These are phyloP conservation scores for Harringtonia lauricola DNA, from an alignment of 2,329 filamentous ascomycete species.

Conservation along the genomic window DNA sequence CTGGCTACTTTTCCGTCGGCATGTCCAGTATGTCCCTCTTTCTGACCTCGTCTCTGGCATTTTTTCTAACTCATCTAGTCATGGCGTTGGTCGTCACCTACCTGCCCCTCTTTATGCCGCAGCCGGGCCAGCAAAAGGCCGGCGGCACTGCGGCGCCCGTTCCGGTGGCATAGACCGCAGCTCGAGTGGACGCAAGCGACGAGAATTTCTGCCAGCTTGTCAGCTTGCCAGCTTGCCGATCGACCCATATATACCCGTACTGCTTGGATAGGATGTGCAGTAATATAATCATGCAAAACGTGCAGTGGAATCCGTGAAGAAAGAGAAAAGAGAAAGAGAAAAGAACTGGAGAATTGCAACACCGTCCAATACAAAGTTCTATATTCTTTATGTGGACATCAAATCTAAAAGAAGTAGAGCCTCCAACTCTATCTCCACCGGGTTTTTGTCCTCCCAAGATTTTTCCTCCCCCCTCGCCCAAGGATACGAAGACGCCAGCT, in stretches of 20 bases:
- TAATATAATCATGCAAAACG: background rate
- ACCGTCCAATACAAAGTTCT: too few species aligned
- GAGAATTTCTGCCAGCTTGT: too few species aligned
- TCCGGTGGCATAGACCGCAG: constrained; percentile 8
- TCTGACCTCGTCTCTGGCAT: too few species aligned
- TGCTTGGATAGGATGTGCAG: background rate
- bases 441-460: background rate
- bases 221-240: too few species aligned
- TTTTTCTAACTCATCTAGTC: too few species aligned
- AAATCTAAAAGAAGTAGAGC: too few species aligned
- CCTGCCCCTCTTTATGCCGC: constrained; percentile 24
- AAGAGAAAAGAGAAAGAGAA: background rate
- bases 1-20: constrained; percentile 30
- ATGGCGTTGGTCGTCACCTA: constrained; percentile 26
- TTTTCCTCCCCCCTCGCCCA: background rate
- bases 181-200: too few species aligned
- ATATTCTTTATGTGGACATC: too few species aligned
- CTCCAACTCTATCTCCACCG: too few species aligned
- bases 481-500: too few species aligned
- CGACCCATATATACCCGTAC: too few species aligned
- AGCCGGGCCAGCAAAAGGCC: constrained; percentile 14
- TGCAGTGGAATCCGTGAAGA: too few species aligned
- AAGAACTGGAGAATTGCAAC: background rate
- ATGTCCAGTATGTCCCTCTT: constrained; percentile 26
- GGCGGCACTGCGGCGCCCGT: constrained; percentile 17